phyloP scores from a whole-genome alignment of 2,329 filamentous ascomycete genomes.

The Coniochaeta hoffmannii region DNA sequence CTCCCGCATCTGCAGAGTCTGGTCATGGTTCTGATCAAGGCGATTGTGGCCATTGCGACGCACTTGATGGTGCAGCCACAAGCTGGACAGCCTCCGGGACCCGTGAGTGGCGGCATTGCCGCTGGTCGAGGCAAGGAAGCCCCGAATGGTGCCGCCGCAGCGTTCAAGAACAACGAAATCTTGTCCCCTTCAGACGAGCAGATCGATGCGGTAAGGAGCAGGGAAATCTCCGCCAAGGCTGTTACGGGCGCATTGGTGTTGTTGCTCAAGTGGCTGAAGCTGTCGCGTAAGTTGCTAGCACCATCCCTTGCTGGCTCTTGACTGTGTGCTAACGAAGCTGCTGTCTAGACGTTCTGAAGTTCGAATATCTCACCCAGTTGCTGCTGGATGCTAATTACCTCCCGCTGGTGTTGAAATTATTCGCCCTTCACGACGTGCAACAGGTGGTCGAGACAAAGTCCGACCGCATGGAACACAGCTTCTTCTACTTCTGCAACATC shows the following conservation, averaged over 20 bases:
- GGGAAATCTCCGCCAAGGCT: constrained; percentile 87
- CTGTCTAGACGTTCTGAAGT: constrained; percentile 77
- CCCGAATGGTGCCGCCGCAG: constrained; percentile 21
- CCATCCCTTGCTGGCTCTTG: not conserved
- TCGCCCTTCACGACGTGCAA: constrained; percentile 90
- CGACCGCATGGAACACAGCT: constrained; percentile 76
- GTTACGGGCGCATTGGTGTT: constrained; percentile 82
- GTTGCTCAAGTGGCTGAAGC: constrained; percentile 92
- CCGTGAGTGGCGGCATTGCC: constrained; percentile 32
- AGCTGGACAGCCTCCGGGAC: constrained; percentile 33
- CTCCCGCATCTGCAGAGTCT: constrained; percentile 86
- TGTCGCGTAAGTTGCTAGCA: constrained; percentile 65
- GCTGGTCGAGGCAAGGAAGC: constrained; percentile 22
- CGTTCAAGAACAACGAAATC: constrained; percentile 25
- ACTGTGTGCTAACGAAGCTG: not conserved
- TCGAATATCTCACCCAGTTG: constrained; percentile 90
- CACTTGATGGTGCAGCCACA: constrained; percentile 62
- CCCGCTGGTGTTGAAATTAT: constrained; percentile 83
- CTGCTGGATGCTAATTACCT: constrained; percentile 93
- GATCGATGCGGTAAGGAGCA: constrained; percentile 68
- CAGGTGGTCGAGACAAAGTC: constrained; percentile 79
- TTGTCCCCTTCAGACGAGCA: constrained; percentile 61
- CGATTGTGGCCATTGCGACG: constrained; percentile 80
- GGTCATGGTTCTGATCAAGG: constrained; percentile 86
- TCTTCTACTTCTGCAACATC: constrained; percentile 87